Evolutionary conservation across 306 rosid species (phyloP), one percentile per base, ranked within the genome.

Genomic region (Crotalaria pallida): DNA sequence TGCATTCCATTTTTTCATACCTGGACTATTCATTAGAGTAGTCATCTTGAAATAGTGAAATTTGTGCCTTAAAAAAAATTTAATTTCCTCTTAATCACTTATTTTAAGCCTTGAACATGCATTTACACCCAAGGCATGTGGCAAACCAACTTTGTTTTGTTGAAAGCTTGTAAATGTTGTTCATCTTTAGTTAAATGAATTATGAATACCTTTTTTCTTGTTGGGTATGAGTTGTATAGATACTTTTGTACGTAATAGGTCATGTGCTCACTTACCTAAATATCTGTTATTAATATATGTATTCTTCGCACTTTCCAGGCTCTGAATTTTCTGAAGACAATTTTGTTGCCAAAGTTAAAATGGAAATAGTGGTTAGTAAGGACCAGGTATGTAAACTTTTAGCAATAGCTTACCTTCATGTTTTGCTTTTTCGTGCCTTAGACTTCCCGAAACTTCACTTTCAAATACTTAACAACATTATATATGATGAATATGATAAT

Each of bases 271-370:
- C 40, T 52, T 55, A 5, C 73, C 29, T 62, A 41, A 47, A 22
- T 44, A 36, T 45, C 68, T 61, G 58, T 41, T 55, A 53, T 60
- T 56, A 40, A 68, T 31, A 58, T n/a, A 19, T 65, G 23, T 52
- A 29, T 82, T 59, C 73, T 52, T 65, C 65, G 34, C 67, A 85
- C 69, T 52, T 65, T 62, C 34, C 69, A 85, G 96, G 97, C 68
- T 90, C 97, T 53, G 99, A 94, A 77, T 94, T 94, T 84, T 82
- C 87, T 18, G 95, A 87, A 77, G 96, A 82, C 83, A 91, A 79
- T 16, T 88, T 88, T 87, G 86, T 94, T 13, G 85, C 88, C 78
- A 91, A 94, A 86, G 92, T 94, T 70, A 94, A 94, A 83, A 83
- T 94, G 92, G 99, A 94, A 86, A 87, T 94, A 70, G 99, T 94